Evolutionary conservation across 1,139 yeast species (phyloP).

Genomic region (Geotrichum phurueaensis): DNA sequence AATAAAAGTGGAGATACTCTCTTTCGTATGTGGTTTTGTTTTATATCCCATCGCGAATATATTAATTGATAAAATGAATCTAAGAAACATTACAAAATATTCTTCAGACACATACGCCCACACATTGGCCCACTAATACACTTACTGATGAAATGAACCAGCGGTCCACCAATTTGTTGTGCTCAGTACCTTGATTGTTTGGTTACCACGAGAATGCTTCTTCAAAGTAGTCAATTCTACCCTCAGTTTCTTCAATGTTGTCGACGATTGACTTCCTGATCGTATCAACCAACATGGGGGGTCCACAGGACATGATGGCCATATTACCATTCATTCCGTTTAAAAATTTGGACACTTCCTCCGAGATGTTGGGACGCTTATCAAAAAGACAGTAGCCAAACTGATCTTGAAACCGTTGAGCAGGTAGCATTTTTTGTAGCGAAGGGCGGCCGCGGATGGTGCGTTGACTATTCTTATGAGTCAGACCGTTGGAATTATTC

Average conservation of each 20-base stretch:
- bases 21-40: too few relatives aligned
- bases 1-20: too few relatives aligned
- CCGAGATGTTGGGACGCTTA: conserved; percentile 14
- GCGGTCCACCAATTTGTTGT: background rate
- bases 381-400: conserved; percentile 12
- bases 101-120: too few relatives aligned
- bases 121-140: too few relatives aligned
- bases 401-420: conserved; percentile 9
- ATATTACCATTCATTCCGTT: conserved; percentile 11
- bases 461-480: background rate
- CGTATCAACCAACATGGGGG: conserved; percentile 27
- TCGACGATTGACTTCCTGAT: conserved; percentile 27
- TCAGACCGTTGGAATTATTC: background rate
- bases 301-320: conserved; percentile 30
- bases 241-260: conserved; percentile 25
- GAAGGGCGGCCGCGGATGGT: background rate
- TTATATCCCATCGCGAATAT: too few relatives aligned
- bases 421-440: conserved; percentile 8
- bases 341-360: conserved; percentile 15
- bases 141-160: background rate
- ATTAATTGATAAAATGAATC: too few relatives aligned
- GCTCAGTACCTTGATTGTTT: background rate
- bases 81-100: too few relatives aligned
- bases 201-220: conserved; percentile 36
- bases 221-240: conserved; percentile 35